phyloP scores from a whole-genome alignment of 192 early-diverging fungal species.

The Physocladia obscura region DNA sequence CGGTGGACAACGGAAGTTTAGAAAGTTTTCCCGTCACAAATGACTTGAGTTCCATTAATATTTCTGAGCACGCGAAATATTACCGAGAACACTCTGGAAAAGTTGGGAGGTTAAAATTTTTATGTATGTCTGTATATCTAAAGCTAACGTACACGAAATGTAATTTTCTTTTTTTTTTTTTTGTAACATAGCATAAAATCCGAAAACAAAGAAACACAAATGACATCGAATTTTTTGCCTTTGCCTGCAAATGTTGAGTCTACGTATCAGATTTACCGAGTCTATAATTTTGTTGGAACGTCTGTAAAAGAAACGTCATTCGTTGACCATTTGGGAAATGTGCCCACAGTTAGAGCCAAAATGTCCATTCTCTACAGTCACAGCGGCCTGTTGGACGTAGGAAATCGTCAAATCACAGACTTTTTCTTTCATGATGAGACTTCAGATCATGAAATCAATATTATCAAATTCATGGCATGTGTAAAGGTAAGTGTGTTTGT shows the following conservation, averaged over 20 bases:
- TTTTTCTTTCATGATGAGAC: no score
- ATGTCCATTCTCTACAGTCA: constrained; percentile 38
- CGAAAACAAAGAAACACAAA: no score
- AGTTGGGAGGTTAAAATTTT: background rate
- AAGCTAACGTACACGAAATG: no score
- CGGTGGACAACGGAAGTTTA: constrained; percentile 18
- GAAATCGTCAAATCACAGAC: background rate
- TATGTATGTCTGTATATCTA: no score
- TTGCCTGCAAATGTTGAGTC: no score
- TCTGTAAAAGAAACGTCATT: background rate
- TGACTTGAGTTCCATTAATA: constrained; percentile 1
- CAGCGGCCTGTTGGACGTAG: background rate
- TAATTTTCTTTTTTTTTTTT: no score
- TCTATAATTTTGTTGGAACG: background rate
- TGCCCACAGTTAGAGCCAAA: constrained; percentile 17
- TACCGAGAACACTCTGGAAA: background rate
- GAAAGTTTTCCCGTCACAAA: background rate
- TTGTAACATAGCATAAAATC: no score
- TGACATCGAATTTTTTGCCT: no score
- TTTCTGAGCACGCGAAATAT: background rate
- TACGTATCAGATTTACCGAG: no score
- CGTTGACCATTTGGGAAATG: constrained; percentile 12
- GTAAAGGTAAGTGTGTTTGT: background rate
- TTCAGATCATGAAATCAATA: background rate
- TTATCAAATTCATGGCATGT: constrained; percentile 7